Base-by-base conservation (phyloP, 2,329 filamentous ascomycete species). In the Mycosphaerella sp. region DNA sequence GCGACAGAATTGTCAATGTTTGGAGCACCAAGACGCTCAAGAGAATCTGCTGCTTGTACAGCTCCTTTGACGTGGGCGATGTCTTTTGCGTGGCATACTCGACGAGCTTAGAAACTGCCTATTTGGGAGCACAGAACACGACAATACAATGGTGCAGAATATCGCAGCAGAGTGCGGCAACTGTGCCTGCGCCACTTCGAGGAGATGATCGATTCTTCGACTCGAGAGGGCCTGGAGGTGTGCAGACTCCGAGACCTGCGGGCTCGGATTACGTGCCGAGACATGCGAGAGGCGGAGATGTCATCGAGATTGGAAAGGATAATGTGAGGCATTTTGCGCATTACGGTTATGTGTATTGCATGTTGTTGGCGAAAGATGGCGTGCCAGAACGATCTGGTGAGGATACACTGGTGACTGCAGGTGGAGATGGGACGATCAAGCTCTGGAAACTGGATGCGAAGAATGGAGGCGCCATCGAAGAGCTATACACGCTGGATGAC, bases 51-150 rank as follows among this genome's bases (percentile, higher is more conserved):
- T 89, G 93, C 59, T 87, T 97, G 58, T 95, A 95, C 75, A 95
- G 90, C 59, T 86, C 85, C 46, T 92, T 95, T 71, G 93, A 97
- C 64, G 87, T 95, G 40, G 93, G 93, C 56, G 93, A 98, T 73
- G 83, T 98, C 55, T 97, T 97, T 70, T 95, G 89, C 63, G 85
- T 95, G n/a, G 86, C 86, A 1, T 96, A 95, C 70, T 95, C 90
- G 3, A 75, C 83, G 6, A 80, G 83, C 61, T 78, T 89, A 64
- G 81, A 92, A 62, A 95, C 87, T 0, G 80, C 95, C 3, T 97
- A 95, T 69, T 81, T 95, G 42, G 93, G 93, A 54, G 89, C 90
- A 0, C 93, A 97, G 68, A 96, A 97, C 67, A 93, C 90, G 6
- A 89, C 86, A 39, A 93, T 96, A 49, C 91, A 95, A 67, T 98